Conservation (phyloP, 345 rosid species). For the Eucalyptus globulus region DNA sequence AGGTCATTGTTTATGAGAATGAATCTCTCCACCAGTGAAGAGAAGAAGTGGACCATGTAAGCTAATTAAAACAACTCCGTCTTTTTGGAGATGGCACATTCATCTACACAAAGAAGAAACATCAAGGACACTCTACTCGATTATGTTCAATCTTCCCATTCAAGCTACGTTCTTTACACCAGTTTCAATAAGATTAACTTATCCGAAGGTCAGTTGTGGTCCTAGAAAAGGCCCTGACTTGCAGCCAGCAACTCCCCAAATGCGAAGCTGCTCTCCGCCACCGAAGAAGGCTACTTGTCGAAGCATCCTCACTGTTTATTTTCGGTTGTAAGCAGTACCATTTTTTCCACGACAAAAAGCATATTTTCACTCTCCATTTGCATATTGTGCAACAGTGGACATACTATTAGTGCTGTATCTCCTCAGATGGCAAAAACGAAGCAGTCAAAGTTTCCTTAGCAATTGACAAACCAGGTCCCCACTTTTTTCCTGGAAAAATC, state of each 20-base stretch:
- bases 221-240: background rate
- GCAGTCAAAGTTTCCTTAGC: background rate
- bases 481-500: background rate
- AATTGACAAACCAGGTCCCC: background rate
- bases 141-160: background rate
- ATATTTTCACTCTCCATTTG: background rate
- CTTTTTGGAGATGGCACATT: background rate
- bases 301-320: background rate
- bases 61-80: background rate
- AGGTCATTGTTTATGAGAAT: background rate
- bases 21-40: background rate
- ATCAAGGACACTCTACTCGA: background rate
- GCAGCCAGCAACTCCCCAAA: background rate
- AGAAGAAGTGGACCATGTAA: too few relatives aligned
- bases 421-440: background rate
- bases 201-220: background rate
- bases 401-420: background rate
- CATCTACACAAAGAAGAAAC: background rate
- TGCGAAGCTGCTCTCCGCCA: background rate
- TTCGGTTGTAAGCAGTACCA: background rate
- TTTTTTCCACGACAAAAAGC: background rate
- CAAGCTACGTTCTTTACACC: background rate
- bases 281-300: background rate
- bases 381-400: background rate
- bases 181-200: background rate